Evolutionary conservation across 306 rosid species (phyloP).

Genomic region (Cicer chorassanicum): DNA sequence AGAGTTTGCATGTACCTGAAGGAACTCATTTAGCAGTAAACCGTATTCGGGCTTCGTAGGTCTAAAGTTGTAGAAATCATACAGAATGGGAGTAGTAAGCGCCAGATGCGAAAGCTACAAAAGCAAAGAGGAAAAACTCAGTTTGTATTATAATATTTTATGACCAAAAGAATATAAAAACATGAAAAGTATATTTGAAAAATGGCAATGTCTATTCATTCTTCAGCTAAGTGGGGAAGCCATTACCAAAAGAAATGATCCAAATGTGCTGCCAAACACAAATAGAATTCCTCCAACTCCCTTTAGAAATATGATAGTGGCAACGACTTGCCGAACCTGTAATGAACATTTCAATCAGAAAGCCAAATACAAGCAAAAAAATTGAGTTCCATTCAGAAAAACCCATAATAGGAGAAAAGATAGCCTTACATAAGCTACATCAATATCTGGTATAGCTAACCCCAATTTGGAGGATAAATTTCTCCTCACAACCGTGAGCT

Average conservation of each 20-base stretch:
- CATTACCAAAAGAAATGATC: constrained; percentile 77
- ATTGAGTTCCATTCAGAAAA: constrained; percentile 11
- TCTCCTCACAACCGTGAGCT: constrained; percentile 55
- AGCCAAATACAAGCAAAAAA: constrained; percentile 37
- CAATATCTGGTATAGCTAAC: constrained; percentile 58
- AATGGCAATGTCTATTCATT: constrained; percentile 5
- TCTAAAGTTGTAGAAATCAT: constrained; percentile 79
- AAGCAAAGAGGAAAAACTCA: constrained; percentile 14
- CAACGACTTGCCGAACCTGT: constrained; percentile 69
- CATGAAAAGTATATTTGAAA: constrained; percentile 2
- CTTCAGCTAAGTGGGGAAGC: constrained; percentile 25
- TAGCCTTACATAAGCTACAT: constrained; percentile 54
- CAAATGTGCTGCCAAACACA: constrained; percentile 71
- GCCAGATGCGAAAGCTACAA: constrained; percentile 65
- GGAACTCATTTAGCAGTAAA: constrained; percentile 64
- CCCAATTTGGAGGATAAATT: constrained; percentile 64
- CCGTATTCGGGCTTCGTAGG: constrained; percentile 49
- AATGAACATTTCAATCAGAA: constrained; percentile 41
- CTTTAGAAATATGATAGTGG: constrained; percentile 59
- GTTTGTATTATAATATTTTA: constrained; percentile 10
- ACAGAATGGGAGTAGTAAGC: constrained; percentile 68
- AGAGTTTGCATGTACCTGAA: constrained; percentile 65
- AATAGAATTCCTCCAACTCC: constrained; percentile 88
- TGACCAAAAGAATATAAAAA: constrained; percentile 12
- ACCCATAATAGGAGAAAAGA: not conserved